Base-by-base conservation (phyloP, 208 protist genomes). In the Crithidia brevicula region DNA sequence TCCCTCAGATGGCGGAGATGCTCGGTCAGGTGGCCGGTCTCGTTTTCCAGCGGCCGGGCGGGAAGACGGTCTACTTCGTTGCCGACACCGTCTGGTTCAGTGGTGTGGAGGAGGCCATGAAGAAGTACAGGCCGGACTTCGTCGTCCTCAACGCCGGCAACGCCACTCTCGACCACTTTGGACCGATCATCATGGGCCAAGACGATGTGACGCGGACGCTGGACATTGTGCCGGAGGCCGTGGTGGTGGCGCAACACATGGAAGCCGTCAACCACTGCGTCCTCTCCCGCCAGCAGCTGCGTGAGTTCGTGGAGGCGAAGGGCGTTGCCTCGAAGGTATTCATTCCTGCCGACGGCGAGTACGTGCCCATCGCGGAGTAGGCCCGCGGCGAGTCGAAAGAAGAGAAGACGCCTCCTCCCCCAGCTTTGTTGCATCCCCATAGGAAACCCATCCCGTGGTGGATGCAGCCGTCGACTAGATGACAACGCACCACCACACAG, bases 181-280 rank as follows among this genome's bases (percentile, higher is more conserved):
- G 56, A 10, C 50, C 46, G 23, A 72, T 72, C 30, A 42, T 72
- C 22, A 65, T 63, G 56, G 67, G 57, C 18, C 16, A 61, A 16
- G 57, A 72, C 20, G 67, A 72, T 43, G 40, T 72, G 16, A 18
- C 30, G 7, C 42, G 49, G 2, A 45, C 59, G 4, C 36, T 64
- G 43, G 57, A 42, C 16, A 11, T 65, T 11, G 43, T 59, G 31
- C 67, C 67, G 18, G 38, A 72, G 8, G 67, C 67, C 9, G 33
- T 65, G 40, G 30, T 72, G 5, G 38, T 72, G 15, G 43, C 52
- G 33, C 54, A 64, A 40, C 67, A 65, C 38, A 50, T 65, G 57
- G 67, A 72, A 46, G 67, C 67, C 0, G 31, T 65, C 27, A 72
- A 72, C 27, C 67, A 72, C 67, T 72, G 67, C 34, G 31, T 61